Evolutionary conservation across 1,284 basidiomycete species (phyloP), one percentile per base, ranked within the genome.

Genomic region (Ustilago vetiveriae): DNA sequence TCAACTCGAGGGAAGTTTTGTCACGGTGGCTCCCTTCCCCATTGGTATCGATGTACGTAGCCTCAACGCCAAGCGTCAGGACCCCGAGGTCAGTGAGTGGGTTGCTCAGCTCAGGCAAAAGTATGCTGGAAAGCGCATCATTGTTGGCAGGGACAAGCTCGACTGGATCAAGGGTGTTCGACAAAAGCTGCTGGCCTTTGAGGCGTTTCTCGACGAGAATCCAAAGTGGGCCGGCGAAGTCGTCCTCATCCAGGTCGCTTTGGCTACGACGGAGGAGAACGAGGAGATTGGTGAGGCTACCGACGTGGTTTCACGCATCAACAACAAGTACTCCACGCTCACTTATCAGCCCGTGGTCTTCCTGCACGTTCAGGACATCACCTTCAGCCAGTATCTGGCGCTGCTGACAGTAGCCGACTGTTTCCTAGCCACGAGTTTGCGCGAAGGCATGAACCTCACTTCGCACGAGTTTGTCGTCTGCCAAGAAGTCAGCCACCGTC

Each of bases 321-420:
- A 92, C 82, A 89, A 90, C 17, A 86, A 88, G 13, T 92, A 90
- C 84, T 90, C 89, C 17, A 89, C 89, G 1, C 84, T 93, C 57
- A 92, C 91, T 0, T 94, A 92, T 80, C 90, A 92, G 80, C 92
- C 92, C 4, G 87, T 93, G 45, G 90, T 94, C 17, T 92, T 94
- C 83, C 82, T 94, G 45, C 92, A 92, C 77, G 92, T 90, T 0
- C 89, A 91, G 73, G 92, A 93, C 74, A 84, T 94, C 59, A 92
- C 90, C 4, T 93, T 93, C 81, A 88, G 86, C 67, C 91, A 93
- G 78, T 94, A 94, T 80, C 85, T 93, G 14, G 92, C 90, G 9
- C 84, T 93, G 30, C 84, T 93, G 41, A 91, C 86, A 3, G 88
- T 90, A 6, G 92, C 90, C 1, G 92, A 94, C 82, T 90, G 89